Evolutionary conservation across 1,139 yeast species (phyloP), one percentile per base, ranked within the genome.

Genomic region (Hyphopichia wangnamkhiaoensis): DNA sequence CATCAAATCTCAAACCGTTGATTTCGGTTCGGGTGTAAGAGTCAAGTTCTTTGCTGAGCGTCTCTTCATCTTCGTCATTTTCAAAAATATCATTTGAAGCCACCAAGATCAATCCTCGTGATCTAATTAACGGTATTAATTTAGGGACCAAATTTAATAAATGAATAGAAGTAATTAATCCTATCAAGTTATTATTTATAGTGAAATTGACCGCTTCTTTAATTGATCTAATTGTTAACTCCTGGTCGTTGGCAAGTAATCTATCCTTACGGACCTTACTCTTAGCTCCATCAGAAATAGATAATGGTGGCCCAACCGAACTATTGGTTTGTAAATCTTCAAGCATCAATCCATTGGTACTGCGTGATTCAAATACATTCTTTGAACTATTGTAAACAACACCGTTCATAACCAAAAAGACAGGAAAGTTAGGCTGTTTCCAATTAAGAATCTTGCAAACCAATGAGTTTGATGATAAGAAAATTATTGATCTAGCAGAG

Each of bases 401-500:
- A 10, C 89, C 88, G 52, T 80, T 84, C 79, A 91, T 80, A 38
- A 83, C 79, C 62, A 87, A 85, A 50, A 93, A 84, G 1, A 93
- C 98, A 0, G 98, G 97, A 63, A 86, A 93, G 61, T 91, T 93
- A 4, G 98, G 98, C 63, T 93, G 98, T 62, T 93, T 93, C 98
- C 98, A 93, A 61, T 93, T 93, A 50, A 93, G 70, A 36, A 89
- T 86, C 15, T 96, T 89, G 63, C 98, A 93, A 15, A 90, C 88
- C 37, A 83, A 79, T 24, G 96, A 86, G 60, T 90, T 90, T 37
- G 89, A 80, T 0, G 97, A 88, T 14, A 95, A 79, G 61, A 93
- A 86, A 6, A 91, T 82, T 26, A 93, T 68, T 0, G 93, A 82
- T 42, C 95, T 70, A 24, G 70, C 67, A 12, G 51, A 40, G 3